phyloP scores from a whole-genome alignment of 345 rosid genomes.

The Abelmoschus esculentus region DNA sequence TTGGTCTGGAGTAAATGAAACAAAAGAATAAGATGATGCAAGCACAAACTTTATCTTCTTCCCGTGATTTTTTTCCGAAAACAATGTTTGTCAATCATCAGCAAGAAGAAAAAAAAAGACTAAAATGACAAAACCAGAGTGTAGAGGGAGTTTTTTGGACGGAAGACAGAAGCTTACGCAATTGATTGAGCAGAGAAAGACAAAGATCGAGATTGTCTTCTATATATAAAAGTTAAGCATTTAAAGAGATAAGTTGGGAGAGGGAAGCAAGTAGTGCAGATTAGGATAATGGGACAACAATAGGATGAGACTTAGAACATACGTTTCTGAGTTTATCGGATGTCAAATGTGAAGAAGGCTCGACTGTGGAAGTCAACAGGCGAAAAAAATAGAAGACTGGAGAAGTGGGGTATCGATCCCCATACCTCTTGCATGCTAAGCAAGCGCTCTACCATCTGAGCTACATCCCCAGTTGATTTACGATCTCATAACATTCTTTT shows the following conservation, averaged over 20 bases:
- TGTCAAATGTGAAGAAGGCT: no score
- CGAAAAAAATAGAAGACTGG: conserved; percentile 12
- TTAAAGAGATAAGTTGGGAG: background rate
- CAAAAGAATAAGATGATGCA: no score
- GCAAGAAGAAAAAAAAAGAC: background rate
- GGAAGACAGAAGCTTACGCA: conserved; percentile 2
- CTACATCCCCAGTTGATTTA: conserved; percentile 44
- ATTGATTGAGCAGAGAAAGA: background rate
- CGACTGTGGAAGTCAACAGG: no score
- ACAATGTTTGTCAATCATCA: background rate
- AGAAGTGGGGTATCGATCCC: conserved; percentile 92
- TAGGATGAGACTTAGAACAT: background rate
- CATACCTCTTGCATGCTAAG: conserved; percentile 89
- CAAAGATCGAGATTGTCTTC: background rate
- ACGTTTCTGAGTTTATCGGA: background rate
- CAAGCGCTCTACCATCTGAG: conserved; percentile 93
- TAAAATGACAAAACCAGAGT: background rate
- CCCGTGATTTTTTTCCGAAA: no score
- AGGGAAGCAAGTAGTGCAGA: background rate
- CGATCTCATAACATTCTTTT: no score
- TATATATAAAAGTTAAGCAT: background rate
- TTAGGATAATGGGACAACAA: background rate
- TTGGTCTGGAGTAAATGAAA: no score
- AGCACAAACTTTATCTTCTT: no score
- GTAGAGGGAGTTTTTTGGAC: background rate